phyloP scores from a whole-genome alignment of 306 rosid species.

The Glycyrrhiza uralensis region DNA sequence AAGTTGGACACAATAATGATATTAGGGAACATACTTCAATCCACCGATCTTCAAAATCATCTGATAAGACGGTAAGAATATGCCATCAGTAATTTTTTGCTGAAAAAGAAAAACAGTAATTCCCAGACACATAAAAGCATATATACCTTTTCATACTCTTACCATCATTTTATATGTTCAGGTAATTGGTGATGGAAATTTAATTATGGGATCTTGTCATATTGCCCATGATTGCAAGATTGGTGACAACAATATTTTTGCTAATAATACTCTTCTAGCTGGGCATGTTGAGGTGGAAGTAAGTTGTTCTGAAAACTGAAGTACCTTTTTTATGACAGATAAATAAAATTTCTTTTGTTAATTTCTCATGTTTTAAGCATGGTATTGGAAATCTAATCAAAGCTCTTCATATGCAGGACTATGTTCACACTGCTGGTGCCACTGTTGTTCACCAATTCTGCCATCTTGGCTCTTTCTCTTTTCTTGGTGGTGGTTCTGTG shows the following conservation, averaged over 20 bases:
- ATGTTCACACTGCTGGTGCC: conserved; percentile 86
- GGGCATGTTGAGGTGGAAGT: conserved; percentile 93
- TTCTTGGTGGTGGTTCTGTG: conserved; percentile 92
- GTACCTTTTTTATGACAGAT: neutral
- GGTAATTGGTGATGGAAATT: conserved; percentile 85
- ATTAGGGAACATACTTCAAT: conserved; percentile 78
- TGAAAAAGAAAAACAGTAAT: neutral
- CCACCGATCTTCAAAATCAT: conserved; percentile 87
- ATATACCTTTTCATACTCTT: conserved; percentile 18
- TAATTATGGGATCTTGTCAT: conserved; percentile 96
- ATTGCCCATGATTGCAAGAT: conserved; percentile 96
- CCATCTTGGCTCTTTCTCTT: conserved; percentile 78
- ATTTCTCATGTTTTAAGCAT: neutral
- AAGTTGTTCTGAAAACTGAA: conserved; percentile 28
- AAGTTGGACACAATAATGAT: conserved; percentile 82
- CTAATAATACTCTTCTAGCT: conserved; percentile 82
- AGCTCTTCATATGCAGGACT: conserved; percentile 57
- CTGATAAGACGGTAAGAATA: conserved; percentile 64
- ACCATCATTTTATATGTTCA: conserved; percentile 36
- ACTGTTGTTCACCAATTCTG: conserved; percentile 88
- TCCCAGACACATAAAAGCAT: neutral
- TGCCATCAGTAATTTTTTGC: neutral
- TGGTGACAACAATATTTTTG: conserved; percentile 75
- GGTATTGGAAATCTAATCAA: conserved; percentile 14
- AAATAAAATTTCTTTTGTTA: neutral